Percentiles rank a stretch among this genome's conserved stretches.
phyloP scores from a whole-genome alignment of 1,284 basidiomycete species.

The Naganishia albida region DNA sequence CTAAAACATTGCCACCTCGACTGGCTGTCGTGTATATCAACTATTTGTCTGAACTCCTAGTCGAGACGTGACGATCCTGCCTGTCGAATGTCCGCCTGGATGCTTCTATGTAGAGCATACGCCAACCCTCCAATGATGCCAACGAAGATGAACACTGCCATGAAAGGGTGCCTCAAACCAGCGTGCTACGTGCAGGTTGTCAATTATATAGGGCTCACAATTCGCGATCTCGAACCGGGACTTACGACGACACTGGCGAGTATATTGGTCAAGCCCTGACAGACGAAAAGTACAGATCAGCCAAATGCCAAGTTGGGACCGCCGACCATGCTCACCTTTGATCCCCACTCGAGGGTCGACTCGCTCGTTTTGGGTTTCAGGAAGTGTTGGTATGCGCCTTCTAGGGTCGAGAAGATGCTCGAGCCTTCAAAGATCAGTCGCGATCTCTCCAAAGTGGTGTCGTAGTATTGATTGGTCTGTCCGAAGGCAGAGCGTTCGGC shows the following conservation, averaged over 20 bases:
- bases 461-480: slow-evolving; percentile 43
- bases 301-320: neutral
- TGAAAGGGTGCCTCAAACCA: slow-evolving; percentile 46
- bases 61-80: slow-evolving; percentile 31
- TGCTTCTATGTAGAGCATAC: slow-evolving; percentile 42
- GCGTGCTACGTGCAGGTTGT: slow-evolving; percentile 11
- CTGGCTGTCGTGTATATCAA: too few relatives aligned
- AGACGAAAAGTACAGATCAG: neutral
- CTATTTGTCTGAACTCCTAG: neutral
- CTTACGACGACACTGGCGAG: slow-evolving; percentile 38
- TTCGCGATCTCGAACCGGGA: neutral
- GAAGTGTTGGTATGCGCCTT: slow-evolving; percentile 64
- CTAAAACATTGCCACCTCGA: too few relatives aligned
- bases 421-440: slow-evolving; percentile 62
- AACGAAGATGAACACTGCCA: slow-evolving; percentile 44
- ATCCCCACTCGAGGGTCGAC: slow-evolving; percentile 48
- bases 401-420: slow-evolving; percentile 69
- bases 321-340: slow-evolving; percentile 36
- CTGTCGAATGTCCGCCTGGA: slow-evolving; percentile 37
- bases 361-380: slow-evolving; percentile 59
- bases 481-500: neutral
- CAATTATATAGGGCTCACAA: neutral
- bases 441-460: slow-evolving; percentile 69
- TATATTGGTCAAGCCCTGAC: slow-evolving; percentile 18
- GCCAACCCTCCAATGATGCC: slow-evolving; percentile 43